Conservation (phyloP, 495 filamentous ascomycete genomes). For the Aspergillus sclerotiicarbonarius region DNA sequence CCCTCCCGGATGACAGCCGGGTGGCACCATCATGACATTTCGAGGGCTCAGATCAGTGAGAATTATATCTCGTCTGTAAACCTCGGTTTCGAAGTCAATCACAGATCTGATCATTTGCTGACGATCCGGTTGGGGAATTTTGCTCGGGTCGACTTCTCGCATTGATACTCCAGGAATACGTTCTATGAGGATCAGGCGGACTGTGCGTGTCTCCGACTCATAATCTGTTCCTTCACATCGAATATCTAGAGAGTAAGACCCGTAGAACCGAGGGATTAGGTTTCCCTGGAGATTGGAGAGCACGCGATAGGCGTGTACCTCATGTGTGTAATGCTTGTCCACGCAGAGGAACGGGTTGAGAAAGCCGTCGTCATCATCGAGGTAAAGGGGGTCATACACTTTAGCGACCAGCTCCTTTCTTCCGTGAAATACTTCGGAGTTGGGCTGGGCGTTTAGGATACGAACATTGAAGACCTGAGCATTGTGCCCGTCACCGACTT, state of each 20-base stretch:
- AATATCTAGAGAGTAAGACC: slow-evolving; percentile 15
- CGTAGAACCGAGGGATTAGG: slow-evolving; percentile 13
- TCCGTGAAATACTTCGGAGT: background rate
- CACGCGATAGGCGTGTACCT: slow-evolving; percentile 9
- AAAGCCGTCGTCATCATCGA: slow-evolving; percentile 11
- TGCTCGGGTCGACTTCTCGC: background rate
- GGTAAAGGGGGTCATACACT: slow-evolving; percentile 19
- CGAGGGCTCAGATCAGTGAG: slow-evolving; percentile 10
- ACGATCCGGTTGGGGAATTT: background rate
- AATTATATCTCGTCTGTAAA: slow-evolving; percentile 4
- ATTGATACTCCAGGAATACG: slow-evolving; percentile 13
- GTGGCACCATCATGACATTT: slow-evolving; percentile 9
- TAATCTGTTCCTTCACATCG: background rate
- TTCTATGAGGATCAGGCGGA: slow-evolving; percentile 22
- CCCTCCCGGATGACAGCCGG: background rate
- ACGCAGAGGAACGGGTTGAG: slow-evolving; percentile 10
- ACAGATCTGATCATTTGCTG: slow-evolving; percentile 15
- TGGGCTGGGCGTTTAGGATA: background rate
- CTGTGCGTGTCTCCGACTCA: background rate
- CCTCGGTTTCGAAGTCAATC: slow-evolving; percentile 14
- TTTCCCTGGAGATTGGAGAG: slow-evolving; percentile 13
- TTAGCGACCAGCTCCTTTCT: slow-evolving; percentile 15
- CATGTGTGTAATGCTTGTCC: slow-evolving; percentile 17
- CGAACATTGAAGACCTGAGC: slow-evolving; percentile 9
- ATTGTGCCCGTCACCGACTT: slow-evolving; percentile 10